Conservation (phyloP, 2,329 filamentous ascomycete genomes). For the Claviceps cyperi region DNA sequence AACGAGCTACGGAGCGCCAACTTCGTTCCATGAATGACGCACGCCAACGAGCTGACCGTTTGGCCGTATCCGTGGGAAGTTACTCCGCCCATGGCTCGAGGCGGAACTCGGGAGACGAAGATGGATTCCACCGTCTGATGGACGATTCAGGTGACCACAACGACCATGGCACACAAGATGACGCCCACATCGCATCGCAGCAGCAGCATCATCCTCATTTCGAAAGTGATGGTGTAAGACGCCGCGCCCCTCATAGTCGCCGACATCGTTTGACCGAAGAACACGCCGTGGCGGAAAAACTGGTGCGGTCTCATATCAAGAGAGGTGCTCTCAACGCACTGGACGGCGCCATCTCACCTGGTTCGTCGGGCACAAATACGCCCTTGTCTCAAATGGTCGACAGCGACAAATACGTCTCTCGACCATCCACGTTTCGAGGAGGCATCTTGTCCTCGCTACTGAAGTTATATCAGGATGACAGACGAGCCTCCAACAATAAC, state of each 20-base stretch:
- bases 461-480: conserved; percentile 48
- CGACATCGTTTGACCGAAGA: conserved; percentile 10
- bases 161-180: conserved; percentile 8
- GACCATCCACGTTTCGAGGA: conserved; percentile 53
- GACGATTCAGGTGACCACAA: conserved; percentile 16
- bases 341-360: conserved; percentile 15
- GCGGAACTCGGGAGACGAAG: conserved; percentile 20
- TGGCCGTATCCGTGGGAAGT: conserved; percentile 25
- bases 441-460: conserved; percentile 61
- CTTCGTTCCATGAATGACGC: conserved; percentile 26
- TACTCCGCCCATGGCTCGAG: conserved; percentile 23
- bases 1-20: conserved; percentile 21
- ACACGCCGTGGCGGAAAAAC: conserved; percentile 19
- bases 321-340: conserved; percentile 16
- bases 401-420: conserved; percentile 43
- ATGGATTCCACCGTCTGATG: conserved; percentile 20
- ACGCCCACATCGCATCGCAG: conserved; percentile 7
- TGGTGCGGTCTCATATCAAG: conserved; percentile 20
- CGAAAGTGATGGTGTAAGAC: conserved; percentile 7
- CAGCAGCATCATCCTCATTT: neutral
- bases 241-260: conserved; percentile 13
- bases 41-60: conserved; percentile 22
- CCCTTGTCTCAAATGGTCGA: conserved; percentile 34
- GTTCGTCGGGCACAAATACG: conserved; percentile 22
- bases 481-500: conserved; percentile 17